Percentiles rank a stretch among this genome's conserved stretches.
phyloP scores from a whole-genome alignment of 805 yeast species.

The Debaryomyces maramus region DNA sequence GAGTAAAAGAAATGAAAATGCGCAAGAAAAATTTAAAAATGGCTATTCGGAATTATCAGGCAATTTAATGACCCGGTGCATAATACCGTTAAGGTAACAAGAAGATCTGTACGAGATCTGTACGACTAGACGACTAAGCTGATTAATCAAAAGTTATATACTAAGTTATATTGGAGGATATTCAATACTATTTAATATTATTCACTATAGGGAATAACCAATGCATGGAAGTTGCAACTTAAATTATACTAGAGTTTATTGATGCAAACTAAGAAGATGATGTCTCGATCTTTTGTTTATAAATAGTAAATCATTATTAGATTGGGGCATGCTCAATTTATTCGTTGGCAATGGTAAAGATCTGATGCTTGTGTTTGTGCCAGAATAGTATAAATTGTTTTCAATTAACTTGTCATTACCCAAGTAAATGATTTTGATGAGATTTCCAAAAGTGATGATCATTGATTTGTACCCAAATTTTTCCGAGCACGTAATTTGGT shows the following conservation, averaged over 20 bases:
- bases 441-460: conserved; percentile 71
- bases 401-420: conserved; percentile 75
- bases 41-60: conserved; percentile 1
- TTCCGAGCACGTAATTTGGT: conserved; percentile 59
- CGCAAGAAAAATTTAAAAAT: neutral
- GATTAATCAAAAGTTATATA: no score
- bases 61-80: no score
- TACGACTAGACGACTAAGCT: no score
- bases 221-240: no score
- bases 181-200: no score
- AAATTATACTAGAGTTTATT: no score
- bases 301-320: conserved; percentile 49
- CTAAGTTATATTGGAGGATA: no score
- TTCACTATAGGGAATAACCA: no score
- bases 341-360: conserved; percentile 8
- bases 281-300: conserved; percentile 49
- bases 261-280: no score
- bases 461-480: conserved; percentile 79
- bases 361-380: conserved; percentile 22
- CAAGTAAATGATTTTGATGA: conserved; percentile 68
- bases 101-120: no score
- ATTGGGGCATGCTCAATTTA: conserved; percentile 22
- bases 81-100: no score
- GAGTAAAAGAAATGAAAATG: neutral
- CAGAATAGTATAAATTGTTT: conserved; percentile 50